Evolutionary conservation across 352 stramenopile genomes (phyloP), one percentile per base, ranked within the genome.

Genomic region (Phytopythium delawarense): DNA sequence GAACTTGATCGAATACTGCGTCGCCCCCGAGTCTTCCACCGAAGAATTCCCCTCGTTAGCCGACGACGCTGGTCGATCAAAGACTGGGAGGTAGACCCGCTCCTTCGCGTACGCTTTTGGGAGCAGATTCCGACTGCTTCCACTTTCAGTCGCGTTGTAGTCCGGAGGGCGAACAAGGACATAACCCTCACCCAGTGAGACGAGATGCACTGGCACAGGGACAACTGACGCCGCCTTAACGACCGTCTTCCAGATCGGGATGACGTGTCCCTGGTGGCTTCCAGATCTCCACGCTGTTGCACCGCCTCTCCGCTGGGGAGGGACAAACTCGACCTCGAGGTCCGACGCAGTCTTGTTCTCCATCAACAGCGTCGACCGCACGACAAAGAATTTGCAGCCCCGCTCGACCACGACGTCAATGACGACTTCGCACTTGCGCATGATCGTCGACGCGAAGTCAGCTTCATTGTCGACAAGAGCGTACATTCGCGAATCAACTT

Each of bases 311-410:
- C 73, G 61, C 53, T 84, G 72, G 16, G 76, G 78, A 45, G 80
- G 81, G 11, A 94, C 66, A 62, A 93, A 91, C 56, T 96, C 85
- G n/a, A 94, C 69, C 62, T 94, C 81, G n/a, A 96, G 62, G 35
- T 92, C 83, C 12, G 85, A 92, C 2, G 76, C 79, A 0, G 85
- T 94, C 59, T 92, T 89, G 67, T 96, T 96, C 40, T 94, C 83
- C 15, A 96, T 37, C 49, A 92, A 64, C 57, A 92, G 62, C 12
- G 84, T 91, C 7, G 85, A 94, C 2, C 87, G 84, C 20, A 96
- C 83, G 21, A 94, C 82, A 57, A 96, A 92, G 61, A 89, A 85
- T 62, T 96, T 96, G 69, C 83, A 92, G n/a, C 87, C 87, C 45
- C 80, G 81, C 57, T 96, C 82, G 9, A 96, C 78, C 15, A 92